Base-by-base conservation (phyloP, 2,329 filamentous ascomycete genomes). In the Mycosphaerella arachidis region DNA sequence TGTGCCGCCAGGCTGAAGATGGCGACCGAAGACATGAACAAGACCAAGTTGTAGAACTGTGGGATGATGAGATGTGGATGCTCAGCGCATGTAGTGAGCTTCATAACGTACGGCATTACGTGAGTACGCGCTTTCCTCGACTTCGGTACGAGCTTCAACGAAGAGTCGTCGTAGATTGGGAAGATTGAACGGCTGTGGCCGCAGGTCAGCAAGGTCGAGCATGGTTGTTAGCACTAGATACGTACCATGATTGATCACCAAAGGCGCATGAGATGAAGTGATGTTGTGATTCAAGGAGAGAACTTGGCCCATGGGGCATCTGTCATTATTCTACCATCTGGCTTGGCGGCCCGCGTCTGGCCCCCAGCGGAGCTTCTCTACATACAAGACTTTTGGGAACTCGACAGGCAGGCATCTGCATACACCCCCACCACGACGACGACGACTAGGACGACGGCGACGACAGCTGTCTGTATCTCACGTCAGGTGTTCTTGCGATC, bases 121-220 rank as follows among this genome's bases (percentile, higher is more conserved):
- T 13, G 94, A 97, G 67, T 97, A 94, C 62, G 92, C 90, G 74
- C 94, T 90, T 76, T 97, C 94, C 75, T 99, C 94, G 57, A 90
- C 88, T 72, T 97, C 93, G 3, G 91, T 92, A 60, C 94, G 85
- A 33, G 93, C 90, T 78, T 97, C 93, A 56, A 97, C 93, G 72
- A 99, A 97, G 61, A 99, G 87, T 13, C 94, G 89, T 54, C 94
- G 87, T n/a, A 99, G 83, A 73, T 99, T 97, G 37, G 94, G 94
- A 55, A 97, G 85, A 73, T 87, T 92, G 43, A 89, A 89, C 79
- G 90, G 71, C 79, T 82, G 55, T 30, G 20, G 16, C 13, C 30
- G 13, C 7, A 16, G 20, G 37, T 58, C 35, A 58, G 48, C 27
- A 1, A 37, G 7, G 20, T 10, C 4, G 9, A 3, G 33, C 31